A percentile compares a stretch with the other conserved stretches of the same genome.
phyloP scores from a whole-genome alignment of 2,329 filamentous ascomycete species.

The Colletotrichum nymphaeae region DNA sequence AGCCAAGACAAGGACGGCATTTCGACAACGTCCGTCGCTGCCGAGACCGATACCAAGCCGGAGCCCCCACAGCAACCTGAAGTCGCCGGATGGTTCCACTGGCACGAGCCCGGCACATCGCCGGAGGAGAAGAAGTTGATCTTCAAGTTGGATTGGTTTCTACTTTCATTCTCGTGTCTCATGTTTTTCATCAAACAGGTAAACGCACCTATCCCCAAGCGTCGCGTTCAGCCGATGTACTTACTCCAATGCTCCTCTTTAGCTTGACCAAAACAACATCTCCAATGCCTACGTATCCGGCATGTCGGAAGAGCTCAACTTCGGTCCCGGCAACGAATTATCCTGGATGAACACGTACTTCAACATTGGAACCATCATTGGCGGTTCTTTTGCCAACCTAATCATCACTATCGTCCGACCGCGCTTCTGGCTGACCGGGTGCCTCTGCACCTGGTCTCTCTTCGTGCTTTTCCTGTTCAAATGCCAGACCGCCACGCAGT shows the following conservation, averaged over 20 bases:
- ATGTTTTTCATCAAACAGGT: slow-evolving; percentile 57
- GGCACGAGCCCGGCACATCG: slow-evolving; percentile 54
- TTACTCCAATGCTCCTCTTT: fast-evolving
- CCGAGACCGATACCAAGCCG: slow-evolving; percentile 23
- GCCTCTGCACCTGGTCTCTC: slow-evolving; percentile 49
- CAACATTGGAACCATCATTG: slow-evolving; percentile 58
- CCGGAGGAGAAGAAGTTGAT: slow-evolving; percentile 57
- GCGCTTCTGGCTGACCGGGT: slow-evolving; percentile 54
- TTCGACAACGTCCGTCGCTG: slow-evolving; percentile 10
- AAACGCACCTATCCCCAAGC: neutral
- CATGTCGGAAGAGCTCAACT: slow-evolving; percentile 58
- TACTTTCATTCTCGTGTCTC: slow-evolving; percentile 53
- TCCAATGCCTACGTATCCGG: slow-evolving; percentile 61
- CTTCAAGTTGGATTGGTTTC: slow-evolving; percentile 62
- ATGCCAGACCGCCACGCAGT: slow-evolving; percentile 48
- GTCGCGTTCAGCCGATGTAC: too few species aligned
- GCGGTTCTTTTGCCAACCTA: slow-evolving; percentile 55
- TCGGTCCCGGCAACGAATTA: slow-evolving; percentile 53
- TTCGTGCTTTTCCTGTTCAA: slow-evolving; percentile 55
- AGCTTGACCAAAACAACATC: slow-evolving; percentile 57
- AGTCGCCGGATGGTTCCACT: slow-evolving; percentile 48
- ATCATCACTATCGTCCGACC: slow-evolving; percentile 56
- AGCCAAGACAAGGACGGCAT: slow-evolving; percentile 25
- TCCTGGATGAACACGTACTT: slow-evolving; percentile 60
- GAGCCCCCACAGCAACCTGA: slow-evolving; percentile 31